These are phyloP conservation scores for Syzygium aqueum DNA, from an alignment of 345 rosid genomes.

Conservation along the genomic window DNA sequence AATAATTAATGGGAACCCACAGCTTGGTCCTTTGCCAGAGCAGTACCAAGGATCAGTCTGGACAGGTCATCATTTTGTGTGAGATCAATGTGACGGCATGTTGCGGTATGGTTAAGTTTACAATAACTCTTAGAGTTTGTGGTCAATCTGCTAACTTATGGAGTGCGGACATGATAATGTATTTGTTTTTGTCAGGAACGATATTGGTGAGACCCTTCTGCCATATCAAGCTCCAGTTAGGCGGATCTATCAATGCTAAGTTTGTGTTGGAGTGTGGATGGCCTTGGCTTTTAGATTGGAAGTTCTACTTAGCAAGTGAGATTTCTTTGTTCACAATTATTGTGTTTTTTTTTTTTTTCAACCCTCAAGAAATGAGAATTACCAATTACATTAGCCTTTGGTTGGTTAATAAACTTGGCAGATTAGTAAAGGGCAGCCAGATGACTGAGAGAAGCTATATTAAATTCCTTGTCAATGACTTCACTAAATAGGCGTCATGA, in stretches of 20 bases:
- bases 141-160: not conserved
- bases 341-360: no score
- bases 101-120: slow-evolving; percentile 25
- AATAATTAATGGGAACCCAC: slow-evolving; percentile 42
- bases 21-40: slow-evolving; percentile 51
- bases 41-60: slow-evolving; percentile 78
- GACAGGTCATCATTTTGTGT: slow-evolving; percentile 75
- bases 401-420: not conserved
- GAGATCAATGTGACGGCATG: slow-evolving; percentile 43
- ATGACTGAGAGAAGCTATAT: not conserved
- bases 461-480: not conserved
- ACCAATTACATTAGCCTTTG: not conserved
- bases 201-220: slow-evolving; percentile 51
- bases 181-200: slow-evolving; percentile 18
- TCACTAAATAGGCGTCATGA: not conserved
- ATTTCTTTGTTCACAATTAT: not conserved
- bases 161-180: not conserved
- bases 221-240: slow-evolving; percentile 53
- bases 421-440: not conserved
- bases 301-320: slow-evolving; percentile 63
- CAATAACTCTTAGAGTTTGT: not conserved
- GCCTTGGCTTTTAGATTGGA: slow-evolving; percentile 61
- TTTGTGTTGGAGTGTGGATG: slow-evolving; percentile 65
- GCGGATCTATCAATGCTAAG: slow-evolving; percentile 48
- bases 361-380: not conserved